Evolutionary conservation across 352 stramenopile species (phyloP), one percentile per base, ranked within the genome.

Genomic region (Pythium utonaiense): DNA sequence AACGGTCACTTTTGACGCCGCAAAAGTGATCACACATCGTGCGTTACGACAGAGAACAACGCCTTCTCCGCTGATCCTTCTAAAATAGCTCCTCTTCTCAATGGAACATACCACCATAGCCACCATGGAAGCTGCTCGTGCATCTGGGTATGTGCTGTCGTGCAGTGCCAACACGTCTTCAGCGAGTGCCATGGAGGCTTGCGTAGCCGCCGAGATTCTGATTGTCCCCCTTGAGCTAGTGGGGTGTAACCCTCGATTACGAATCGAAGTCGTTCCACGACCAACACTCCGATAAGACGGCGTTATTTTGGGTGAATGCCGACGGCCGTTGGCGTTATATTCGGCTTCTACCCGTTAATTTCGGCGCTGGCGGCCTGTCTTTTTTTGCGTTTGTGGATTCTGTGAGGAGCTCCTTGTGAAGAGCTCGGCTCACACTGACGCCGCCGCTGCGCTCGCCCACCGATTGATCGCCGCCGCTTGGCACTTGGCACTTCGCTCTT

Each of bases 311-410:
- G 41, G 41, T 0, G 1, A 30, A 25, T 19, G 25, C 41, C 21
- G 41, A 49, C 41, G 41, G 17, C 41, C n/a, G 21, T n/a, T 22
- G 41, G 41, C 41, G 41, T 49, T 49, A 49, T n/a, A 49, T 49
- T 49, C 41, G 41, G 21, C 1, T 30, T 49, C 3, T 3, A 30
- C 6, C 8, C 41, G 41, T 49, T 49, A 49, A 30, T 49, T 49
- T 49, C 3, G 41, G 41, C 7, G 17, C 13, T 7, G 31, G 31
- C 13, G 31, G 31, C 31, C 31, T 36, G 7, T 44, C 13, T 16
- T 6, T 4, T 25, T 6, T 25, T 25, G n/a, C n/a, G n/a, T n/a
- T n/a, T n/a, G n/a, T n/a, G n/a, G n/a, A n/a, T 47, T 19, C 17
- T 47, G 19, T 30, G 41, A 25, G 10, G 21, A 49, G 41, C 21